phyloP scores from a whole-genome alignment of 2,329 filamentous ascomycete genomes.

The Neophaeococcomyces aloes region DNA sequence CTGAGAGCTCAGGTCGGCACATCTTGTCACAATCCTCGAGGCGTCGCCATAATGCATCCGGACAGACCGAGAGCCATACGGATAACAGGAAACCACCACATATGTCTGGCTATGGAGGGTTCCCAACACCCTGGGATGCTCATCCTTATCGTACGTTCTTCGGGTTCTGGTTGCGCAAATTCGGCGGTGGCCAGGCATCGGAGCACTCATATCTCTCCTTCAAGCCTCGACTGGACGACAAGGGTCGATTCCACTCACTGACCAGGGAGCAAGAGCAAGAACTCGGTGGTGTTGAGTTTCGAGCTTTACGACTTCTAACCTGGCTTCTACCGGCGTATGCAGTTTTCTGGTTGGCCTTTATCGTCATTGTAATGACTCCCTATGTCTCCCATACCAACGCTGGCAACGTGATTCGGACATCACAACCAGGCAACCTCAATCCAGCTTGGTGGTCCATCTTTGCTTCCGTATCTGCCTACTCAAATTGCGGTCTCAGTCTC shows the following conservation, averaged over 20 bases:
- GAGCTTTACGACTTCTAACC: conserved; percentile 28
- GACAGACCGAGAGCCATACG: not conserved
- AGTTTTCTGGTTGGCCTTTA: conserved; percentile 36
- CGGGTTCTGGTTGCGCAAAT: not conserved
- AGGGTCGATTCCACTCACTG: conserved; percentile 17
- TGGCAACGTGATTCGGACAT: conserved; percentile 30
- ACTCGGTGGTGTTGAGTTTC: conserved; percentile 35
- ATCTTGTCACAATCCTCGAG: conserved; percentile 9
- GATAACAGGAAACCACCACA: not conserved
- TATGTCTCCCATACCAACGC: conserved; percentile 23
- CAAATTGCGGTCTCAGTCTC: conserved; percentile 46
- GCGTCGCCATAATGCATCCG: not conserved
- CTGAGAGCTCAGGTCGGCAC: not conserved
- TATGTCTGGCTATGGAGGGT: conserved; percentile 2
- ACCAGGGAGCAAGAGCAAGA: conserved; percentile 33
- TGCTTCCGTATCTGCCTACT: conserved; percentile 45
- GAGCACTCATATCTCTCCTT: conserved; percentile 5
- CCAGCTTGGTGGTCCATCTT: conserved; percentile 41
- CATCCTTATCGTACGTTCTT: not conserved
- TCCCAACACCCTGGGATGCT: conserved; percentile 3
- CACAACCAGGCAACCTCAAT: conserved; percentile 37
- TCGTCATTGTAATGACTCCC: conserved; percentile 33
- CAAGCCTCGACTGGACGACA: not conserved
- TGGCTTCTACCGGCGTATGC: conserved; percentile 37
- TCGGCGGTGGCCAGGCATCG: not conserved